Conservation (phyloP, 129 eudicot species). For the Deinandra increscens region DNA sequence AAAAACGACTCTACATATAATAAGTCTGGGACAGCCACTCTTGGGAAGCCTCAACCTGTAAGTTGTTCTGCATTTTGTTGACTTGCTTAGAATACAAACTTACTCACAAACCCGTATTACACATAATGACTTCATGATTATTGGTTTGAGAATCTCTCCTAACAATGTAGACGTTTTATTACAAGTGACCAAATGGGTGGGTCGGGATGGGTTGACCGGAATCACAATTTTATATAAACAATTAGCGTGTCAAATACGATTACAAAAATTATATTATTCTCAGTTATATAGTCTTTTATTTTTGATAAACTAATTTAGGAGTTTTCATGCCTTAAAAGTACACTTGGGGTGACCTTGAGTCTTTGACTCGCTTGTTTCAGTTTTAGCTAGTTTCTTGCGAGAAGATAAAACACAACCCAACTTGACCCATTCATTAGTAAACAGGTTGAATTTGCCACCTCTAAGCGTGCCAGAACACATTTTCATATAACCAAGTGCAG, state of each 20-base stretch:
- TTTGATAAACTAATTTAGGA: conserved; percentile 1
- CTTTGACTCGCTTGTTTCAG: not conserved
- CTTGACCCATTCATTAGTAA: not conserved
- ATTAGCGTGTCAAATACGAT: not conserved
- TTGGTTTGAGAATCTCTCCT: not conserved
- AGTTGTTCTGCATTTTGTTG: conserved; percentile 29
- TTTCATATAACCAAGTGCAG: not conserved
- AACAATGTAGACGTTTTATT: not conserved
- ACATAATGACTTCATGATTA: not conserved
- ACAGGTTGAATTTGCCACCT: not conserved
- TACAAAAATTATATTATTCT: not conserved
- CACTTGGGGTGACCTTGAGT: not conserved
- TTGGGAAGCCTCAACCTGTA: conserved; percentile 78
- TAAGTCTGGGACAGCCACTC: conserved; percentile 49
- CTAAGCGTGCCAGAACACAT: not conserved
- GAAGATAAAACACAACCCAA: not conserved
- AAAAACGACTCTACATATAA: conserved; percentile 49
- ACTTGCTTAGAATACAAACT: conserved; percentile 12
- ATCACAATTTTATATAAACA: not conserved
- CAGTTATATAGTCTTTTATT: not conserved
- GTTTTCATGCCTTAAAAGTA: not conserved
- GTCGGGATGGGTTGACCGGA: not conserved
- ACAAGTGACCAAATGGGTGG: not conserved
- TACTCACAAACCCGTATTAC: not conserved
- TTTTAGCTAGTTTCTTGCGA: not conserved